Evolutionary conservation across 352 stramenopile species (phyloP).

Genomic region (Pythium graminicola): DNA sequence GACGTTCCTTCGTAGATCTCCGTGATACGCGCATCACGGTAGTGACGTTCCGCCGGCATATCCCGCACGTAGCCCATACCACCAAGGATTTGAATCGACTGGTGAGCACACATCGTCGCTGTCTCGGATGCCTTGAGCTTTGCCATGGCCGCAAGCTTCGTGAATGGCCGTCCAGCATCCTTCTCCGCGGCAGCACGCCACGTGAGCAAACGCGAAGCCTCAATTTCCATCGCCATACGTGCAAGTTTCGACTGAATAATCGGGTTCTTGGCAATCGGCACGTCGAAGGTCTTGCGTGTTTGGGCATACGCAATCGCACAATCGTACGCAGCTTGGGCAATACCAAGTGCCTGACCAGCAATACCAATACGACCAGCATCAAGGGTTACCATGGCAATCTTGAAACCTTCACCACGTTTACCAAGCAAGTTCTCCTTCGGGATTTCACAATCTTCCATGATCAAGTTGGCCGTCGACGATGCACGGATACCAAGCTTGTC

Average conservation of each 20-base stretch:
- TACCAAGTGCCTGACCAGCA: conserved; percentile 95
- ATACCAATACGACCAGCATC: conserved; percentile 97
- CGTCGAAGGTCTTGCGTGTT: conserved; percentile 94
- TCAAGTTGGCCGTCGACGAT: conserved; percentile 94
- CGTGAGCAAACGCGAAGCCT: conserved; percentile 88
- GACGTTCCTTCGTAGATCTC: conserved; percentile 97
- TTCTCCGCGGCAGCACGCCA: conserved; percentile 95
- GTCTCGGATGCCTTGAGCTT: conserved; percentile 94
- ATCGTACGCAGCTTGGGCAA: conserved; percentile 95
- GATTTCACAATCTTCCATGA: conserved; percentile 94
- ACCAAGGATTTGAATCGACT: conserved; percentile 95
- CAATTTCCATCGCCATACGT: conserved; percentile 92
- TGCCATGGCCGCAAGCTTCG: conserved; percentile 96
- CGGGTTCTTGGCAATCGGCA: conserved; percentile 92
- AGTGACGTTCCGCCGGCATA: conserved; percentile 94
- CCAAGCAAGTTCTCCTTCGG: conserved; percentile 90
- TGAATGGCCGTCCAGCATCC: conserved; percentile 90
- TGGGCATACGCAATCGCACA: conserved; percentile 94
- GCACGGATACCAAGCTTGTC: conserved; percentile 96
- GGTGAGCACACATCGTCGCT: conserved; percentile 92
- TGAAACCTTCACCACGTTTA: conserved; percentile 92
- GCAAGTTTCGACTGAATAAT: conserved; percentile 97
- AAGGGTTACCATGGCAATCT: conserved; percentile 97
- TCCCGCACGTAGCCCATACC: conserved; percentile 95
- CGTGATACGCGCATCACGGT: conserved; percentile 96